Evolutionary conservation across 164 flowering plant species (phyloP).

Genomic region (Nymphaea colorata): DNA sequence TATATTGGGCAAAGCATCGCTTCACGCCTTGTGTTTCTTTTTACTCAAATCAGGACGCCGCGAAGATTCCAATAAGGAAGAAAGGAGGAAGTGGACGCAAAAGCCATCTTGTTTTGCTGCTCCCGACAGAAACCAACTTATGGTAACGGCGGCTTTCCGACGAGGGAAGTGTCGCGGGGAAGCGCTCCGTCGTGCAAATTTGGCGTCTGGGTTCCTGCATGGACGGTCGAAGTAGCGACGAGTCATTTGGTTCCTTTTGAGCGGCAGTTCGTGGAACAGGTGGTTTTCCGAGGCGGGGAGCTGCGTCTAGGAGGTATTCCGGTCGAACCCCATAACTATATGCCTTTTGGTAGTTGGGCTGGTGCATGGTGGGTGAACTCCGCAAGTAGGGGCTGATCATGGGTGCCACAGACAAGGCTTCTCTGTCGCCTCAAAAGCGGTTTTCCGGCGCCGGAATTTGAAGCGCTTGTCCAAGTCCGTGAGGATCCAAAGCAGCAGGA

Average conservation of each 20-base stretch:
- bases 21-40: not conserved
- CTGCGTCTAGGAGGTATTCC: not conserved
- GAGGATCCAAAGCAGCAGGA: no score
- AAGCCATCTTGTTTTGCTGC: no score
- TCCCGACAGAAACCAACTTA: not conserved
- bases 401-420: not conserved
- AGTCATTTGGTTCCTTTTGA: no score
- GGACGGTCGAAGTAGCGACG: no score
- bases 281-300: not conserved
- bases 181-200: not conserved
- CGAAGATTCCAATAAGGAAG: no score
- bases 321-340: not conserved
- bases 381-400: not conserved
- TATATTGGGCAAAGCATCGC: no score
- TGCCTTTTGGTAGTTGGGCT: not conserved
- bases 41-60: not conserved
- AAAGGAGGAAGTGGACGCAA: no score
- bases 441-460: not conserved
- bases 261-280: not conserved
- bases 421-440: not conserved
- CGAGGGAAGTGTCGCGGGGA: not conserved
- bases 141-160: not conserved
- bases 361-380: not conserved
- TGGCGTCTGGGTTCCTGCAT: not conserved
- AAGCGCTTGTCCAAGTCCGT: not conserved